Base-by-base conservation (phyloP, 2,329 filamentous ascomycete species). In the Cladophialophora immunda region DNA sequence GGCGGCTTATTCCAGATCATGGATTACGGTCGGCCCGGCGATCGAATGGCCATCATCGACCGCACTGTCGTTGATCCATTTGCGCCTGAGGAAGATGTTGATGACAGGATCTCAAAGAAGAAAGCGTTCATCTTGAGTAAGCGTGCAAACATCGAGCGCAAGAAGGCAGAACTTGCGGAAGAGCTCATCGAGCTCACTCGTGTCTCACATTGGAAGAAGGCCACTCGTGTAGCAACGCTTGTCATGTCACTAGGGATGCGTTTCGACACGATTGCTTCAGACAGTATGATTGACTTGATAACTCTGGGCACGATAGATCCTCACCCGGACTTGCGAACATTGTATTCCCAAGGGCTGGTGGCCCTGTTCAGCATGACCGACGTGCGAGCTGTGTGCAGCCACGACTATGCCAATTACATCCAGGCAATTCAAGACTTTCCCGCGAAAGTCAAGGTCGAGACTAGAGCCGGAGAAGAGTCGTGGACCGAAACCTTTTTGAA, bases 141-240 rank as follows among this genome's bases (percentile, higher is more conserved):
- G 64, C 87, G 94, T 65, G 84, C 83, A 59, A 86, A 87, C 67
- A 93, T 98, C 4, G 95, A 99, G 78, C 84, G 85, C 62, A 93
- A 92, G 81, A 99, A 99, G 81, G 84, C 89, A 0, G 86, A 87
- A 3, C 81, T 99, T 29, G 92, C 94, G 0, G 82, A 92, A 62
- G 93, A 98, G 76, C 84, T 99, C 34, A 90, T 94, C 3, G 87
- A 91, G 66, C 82, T 90, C 67, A 92, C 93, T 1, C 89, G 88
- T 73, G 87, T 87, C 2, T 92, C 93, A 0, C 96, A 99, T 76
- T 99, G 95, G 95, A 98, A 97, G 82, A 94, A 97, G 73, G 94
- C 94, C 5, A 93, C 89, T 58, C 87, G 94, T 30, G 97, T 94
- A 64, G 92, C 92, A 9, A 91, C 96, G 38, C 95, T 99, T 76